A percentile compares a stretch with the other conserved stretches of the same genome.
These are phyloP conservation scores for Trichoderma semiorbis DNA, from an alignment of 2,329 filamentous ascomycete genomes.

Conservation along the genomic window DNA sequence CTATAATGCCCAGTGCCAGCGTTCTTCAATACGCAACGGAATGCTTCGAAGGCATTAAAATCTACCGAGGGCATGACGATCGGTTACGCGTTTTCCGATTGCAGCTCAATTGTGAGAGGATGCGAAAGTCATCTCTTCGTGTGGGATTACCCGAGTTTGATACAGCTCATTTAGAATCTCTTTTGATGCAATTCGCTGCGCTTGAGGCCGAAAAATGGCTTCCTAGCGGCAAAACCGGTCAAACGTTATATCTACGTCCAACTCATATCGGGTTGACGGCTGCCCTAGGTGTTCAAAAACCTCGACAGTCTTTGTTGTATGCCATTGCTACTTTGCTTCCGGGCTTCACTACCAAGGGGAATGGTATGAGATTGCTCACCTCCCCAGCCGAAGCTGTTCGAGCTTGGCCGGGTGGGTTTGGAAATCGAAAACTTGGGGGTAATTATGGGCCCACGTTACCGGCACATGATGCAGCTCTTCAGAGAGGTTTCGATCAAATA, in stretches of 20 bases:
- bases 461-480: neutral
- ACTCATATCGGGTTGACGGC: neutral
- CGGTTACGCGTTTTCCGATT: neutral
- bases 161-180: neutral
- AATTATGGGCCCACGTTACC: neutral
- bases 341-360: neutral
- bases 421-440: neutral
- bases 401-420: neutral
- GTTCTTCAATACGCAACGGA: neutral
- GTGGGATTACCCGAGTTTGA: neutral
- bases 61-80: neutral
- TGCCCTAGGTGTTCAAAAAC: neutral
- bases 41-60: neutral
- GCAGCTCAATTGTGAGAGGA: neutral
- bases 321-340: neutral
- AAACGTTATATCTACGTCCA: neutral
- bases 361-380: neutral
- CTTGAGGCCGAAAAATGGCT: neutral
- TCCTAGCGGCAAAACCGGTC: neutral
- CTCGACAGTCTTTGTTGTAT: neutral
- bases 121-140: neutral
- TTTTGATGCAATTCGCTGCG: neutral
- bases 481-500: neutral
- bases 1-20: neutral
- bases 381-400: neutral